Evolutionary conservation across 371 early-diverging fungal species (phyloP).

Genomic region (Nosema muscidifuracis): DNA sequence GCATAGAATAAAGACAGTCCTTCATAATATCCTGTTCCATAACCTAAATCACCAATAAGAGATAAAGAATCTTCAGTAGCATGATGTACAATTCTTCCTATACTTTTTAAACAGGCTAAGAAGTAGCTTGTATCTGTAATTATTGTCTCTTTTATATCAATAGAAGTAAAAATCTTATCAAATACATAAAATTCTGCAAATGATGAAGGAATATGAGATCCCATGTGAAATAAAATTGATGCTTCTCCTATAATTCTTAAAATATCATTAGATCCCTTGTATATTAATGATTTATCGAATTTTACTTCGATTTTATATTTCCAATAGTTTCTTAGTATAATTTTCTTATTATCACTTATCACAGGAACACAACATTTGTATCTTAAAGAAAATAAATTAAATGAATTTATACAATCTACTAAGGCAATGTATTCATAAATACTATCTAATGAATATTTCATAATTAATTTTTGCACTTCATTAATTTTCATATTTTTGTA

Average conservation of each 20-base stretch:
- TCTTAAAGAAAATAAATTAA: neutral
- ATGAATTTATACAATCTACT: neutral
- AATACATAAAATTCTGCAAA: neutral
- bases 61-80: neutral
- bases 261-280: neutral
- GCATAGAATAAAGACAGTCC: neutral
- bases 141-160: neutral
- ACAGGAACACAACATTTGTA: neutral
- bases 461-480: neutral
- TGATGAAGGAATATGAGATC: neutral
- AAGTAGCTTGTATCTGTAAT: neutral
- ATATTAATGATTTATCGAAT: neutral
- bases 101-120: neutral
- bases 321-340: neutral
- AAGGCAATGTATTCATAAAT: neutral
- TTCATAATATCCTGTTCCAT: neutral
- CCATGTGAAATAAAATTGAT: neutral
- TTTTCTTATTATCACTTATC: neutral
- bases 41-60: neutral
- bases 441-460: neutral
- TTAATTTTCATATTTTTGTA: neutral
- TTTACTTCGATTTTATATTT: neutral
- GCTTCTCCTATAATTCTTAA: slow-evolving; percentile 2
- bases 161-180: neutral
- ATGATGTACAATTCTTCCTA: neutral